Conservation (phyloP, 331 rosid genomes). For the Acacia pycnantha region DNA sequence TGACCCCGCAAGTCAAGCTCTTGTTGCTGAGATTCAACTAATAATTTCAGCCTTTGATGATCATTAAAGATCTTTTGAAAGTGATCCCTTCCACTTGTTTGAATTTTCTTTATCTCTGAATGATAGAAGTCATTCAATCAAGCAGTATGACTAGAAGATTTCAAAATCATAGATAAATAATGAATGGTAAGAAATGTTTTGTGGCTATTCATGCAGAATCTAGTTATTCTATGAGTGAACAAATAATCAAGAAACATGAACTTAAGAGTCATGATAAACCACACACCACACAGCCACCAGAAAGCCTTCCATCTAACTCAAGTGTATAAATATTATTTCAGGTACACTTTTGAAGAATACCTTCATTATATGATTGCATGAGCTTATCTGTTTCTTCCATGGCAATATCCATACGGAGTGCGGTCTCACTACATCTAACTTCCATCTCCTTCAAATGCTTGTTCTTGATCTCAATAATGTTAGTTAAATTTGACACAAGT, state of each 20-base stretch:
- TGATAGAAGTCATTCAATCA: slow-evolving; percentile 34
- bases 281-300: not conserved
- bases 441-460: slow-evolving; percentile 66
- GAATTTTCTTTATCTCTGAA: slow-evolving; percentile 77
- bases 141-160: slow-evolving; percentile 18
- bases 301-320: not conserved
- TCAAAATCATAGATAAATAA: slow-evolving; percentile 19
- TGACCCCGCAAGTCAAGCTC: slow-evolving; percentile 68
- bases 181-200: slow-evolving; percentile 14
- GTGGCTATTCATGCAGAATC: slow-evolving; percentile 22
- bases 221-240: slow-evolving; percentile 12
- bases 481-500: slow-evolving; percentile 64
- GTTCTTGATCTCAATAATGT: slow-evolving; percentile 63
- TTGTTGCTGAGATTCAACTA: slow-evolving; percentile 75
- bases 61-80: slow-evolving; percentile 76
- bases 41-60: slow-evolving; percentile 76
- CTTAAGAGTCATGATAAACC: slow-evolving; percentile 15
- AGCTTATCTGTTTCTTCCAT: slow-evolving; percentile 69
- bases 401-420: slow-evolving; percentile 49
- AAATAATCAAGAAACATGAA: slow-evolving; percentile 13
- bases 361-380: slow-evolving; percentile 68
- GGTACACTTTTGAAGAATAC: slow-evolving; percentile 40
- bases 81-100: slow-evolving; percentile 83
- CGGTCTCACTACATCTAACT: slow-evolving; percentile 59
- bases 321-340: slow-evolving; percentile 14